phyloP scores from a whole-genome alignment of 441 rosid genomes.

The Euphorbia corollata region DNA sequence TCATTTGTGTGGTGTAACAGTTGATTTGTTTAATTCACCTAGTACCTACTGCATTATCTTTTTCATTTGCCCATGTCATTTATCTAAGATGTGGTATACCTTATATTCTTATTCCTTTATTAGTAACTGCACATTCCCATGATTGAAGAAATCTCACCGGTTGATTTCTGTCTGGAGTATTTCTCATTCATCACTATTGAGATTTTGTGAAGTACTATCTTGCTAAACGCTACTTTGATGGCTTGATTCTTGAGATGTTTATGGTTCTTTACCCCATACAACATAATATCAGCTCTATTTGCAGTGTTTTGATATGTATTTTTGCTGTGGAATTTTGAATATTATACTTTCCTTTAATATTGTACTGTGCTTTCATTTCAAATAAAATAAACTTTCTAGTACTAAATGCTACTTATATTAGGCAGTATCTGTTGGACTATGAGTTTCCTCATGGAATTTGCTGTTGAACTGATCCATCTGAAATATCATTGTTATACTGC shows the following conservation, averaged over 20 bases:
- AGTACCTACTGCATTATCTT: not conserved
- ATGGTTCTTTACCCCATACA: not conserved
- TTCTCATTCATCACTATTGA: not conserved
- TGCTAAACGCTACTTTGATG: not conserved
- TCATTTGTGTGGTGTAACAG: not conserved
- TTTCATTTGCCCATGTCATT: not conserved
- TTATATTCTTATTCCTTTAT: conserved; percentile 1
- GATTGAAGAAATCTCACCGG: not conserved
- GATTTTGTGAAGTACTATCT: not conserved
- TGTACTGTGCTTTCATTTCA: not conserved
- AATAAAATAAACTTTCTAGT: not conserved
- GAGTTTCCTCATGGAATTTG: not conserved
- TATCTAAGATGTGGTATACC: not conserved
- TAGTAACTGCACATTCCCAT: not conserved
- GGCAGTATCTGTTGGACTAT: not conserved
- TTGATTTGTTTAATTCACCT: too few species aligned
- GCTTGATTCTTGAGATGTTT: not conserved
- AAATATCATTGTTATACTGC: not conserved
- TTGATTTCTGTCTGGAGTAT: not conserved
- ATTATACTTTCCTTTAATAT: not conserved
- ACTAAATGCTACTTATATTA: not conserved
- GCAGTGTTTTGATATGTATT: not conserved
- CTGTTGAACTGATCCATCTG: not conserved
- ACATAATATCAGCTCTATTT: not conserved
- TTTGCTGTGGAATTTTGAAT: not conserved